Conservation (phyloP, 192 early-diverging fungal species). For the Coemansia erecta region DNA sequence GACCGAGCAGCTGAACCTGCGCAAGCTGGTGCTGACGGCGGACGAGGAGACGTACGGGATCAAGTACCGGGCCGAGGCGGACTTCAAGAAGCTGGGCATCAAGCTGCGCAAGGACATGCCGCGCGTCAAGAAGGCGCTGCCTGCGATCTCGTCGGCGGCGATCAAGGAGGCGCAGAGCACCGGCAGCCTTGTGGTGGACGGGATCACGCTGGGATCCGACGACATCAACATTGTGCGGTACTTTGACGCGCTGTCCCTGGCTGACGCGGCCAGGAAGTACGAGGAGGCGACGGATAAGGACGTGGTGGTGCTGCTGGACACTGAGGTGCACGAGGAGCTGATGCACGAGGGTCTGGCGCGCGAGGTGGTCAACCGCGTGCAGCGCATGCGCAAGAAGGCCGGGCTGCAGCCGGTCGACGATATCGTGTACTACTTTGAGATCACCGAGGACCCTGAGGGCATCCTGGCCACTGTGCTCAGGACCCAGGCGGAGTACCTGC, state of each 20-base stretch:
- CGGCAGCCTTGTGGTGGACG: conserved; percentile 70
- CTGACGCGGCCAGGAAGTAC: conserved; percentile 53
- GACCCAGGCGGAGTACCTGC: conserved; percentile 70
- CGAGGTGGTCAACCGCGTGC: conserved; percentile 95
- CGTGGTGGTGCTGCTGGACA: conserved; percentile 86
- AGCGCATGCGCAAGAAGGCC: conserved; percentile 95
- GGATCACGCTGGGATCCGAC: conserved; percentile 73
- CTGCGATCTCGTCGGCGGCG: conserved; percentile 67
- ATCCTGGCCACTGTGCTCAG: conserved; percentile 69
- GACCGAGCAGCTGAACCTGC: conserved; percentile 89
- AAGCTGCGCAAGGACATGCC: conserved; percentile 87
- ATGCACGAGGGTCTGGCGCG: conserved; percentile 89
- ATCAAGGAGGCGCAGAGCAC: conserved; percentile 78
- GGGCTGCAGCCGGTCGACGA: conserved; percentile 84
- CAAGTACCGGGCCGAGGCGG: conserved; percentile 89
- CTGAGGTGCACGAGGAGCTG: conserved; percentile 73
- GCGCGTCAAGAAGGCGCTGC: conserved; percentile 84
- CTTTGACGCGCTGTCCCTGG: conserved; percentile 68
- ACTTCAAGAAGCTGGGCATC: conserved; percentile 82
- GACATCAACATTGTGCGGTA: conserved; percentile 85
- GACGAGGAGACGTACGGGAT: conserved; percentile 92
- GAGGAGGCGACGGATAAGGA: conserved; percentile 79
- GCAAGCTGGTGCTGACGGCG: conserved; percentile 79
- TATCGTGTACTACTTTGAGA: conserved; percentile 78
- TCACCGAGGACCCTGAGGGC: conserved; percentile 68